Evolutionary conservation across 441 rosid genomes (phyloP).

Genomic region (Adansonia gregorii): DNA sequence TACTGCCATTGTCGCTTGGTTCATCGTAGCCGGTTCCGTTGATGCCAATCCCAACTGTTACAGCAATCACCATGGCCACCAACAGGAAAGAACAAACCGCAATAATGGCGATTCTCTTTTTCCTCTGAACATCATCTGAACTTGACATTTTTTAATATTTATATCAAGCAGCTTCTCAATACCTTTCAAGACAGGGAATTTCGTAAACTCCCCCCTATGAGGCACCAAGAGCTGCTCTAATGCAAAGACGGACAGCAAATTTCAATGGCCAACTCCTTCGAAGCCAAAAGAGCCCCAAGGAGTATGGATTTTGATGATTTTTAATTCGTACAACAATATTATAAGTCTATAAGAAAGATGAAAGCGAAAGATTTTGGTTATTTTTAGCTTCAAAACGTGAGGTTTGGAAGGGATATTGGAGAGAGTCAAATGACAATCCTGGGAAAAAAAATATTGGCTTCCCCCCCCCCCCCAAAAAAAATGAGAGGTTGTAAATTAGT

Average conservation of each 20-base stretch:
- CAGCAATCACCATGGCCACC: constrained; percentile 56
- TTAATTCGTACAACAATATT: not conserved
- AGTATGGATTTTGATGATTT: not conserved
- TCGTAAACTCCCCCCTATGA: not conserved
- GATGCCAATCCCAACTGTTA: constrained; percentile 45
- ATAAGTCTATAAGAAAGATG: not conserved
- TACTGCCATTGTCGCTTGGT: not conserved
- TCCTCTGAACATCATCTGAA: constrained; percentile 22
- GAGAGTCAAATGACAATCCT: not conserved
- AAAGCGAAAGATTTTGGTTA: not conserved
- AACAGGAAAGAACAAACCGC: constrained; percentile 55
- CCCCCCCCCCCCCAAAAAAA: not conserved
- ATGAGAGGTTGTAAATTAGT: not conserved
- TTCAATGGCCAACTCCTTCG: not conserved
- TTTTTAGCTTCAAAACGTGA: not conserved
- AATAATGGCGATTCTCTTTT: constrained; percentile 37
- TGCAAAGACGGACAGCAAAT: not conserved
- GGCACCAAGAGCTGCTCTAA: constrained; percentile 17
- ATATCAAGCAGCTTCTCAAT: not conserved
- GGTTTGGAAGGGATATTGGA: not conserved
- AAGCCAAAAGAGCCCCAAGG: constrained; percentile 5
- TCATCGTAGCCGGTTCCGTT: not conserved
- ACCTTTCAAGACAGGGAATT: not conserved
- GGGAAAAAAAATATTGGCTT: not conserved
- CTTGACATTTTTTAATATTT: not conserved